Evolutionary conservation across 768 basidiomycete genomes (phyloP).

Genomic region (Lactarius trivialis): DNA sequence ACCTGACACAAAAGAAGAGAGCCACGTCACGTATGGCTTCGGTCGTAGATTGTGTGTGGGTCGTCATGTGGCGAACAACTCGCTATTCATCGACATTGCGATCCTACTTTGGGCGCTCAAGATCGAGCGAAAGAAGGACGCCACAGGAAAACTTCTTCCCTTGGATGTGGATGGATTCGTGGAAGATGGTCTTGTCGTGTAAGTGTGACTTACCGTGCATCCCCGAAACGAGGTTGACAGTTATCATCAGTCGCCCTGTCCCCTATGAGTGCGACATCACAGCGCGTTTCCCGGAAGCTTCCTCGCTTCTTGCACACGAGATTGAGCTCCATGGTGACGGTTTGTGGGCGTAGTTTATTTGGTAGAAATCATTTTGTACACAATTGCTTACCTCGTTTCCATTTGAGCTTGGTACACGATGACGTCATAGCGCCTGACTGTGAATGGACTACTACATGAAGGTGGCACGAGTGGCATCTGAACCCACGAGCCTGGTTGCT

Average conservation of each 20-base stretch:
- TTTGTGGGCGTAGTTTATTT: background rate
- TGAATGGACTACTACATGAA: background rate
- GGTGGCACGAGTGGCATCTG: conserved; percentile 2
- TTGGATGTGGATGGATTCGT: conserved; percentile 21
- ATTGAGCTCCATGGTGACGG: conserved; percentile 12
- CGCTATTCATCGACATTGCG: conserved; percentile 20
- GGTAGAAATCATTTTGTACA: background rate
- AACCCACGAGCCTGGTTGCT: background rate
- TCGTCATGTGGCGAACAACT: conserved; percentile 21
- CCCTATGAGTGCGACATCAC: conserved; percentile 15
- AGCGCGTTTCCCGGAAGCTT: conserved; percentile 19
- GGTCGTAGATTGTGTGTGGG: conserved; percentile 22
- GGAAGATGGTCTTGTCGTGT: conserved; percentile 23
- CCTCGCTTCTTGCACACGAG: conserved; percentile 2
- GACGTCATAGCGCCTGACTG: background rate
- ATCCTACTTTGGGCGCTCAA: conserved; percentile 16
- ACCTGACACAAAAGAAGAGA: conserved; percentile 22
- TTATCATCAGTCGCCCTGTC: conserved; percentile 12
- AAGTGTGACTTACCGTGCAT: background rate
- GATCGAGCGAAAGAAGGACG: conserved; percentile 16
- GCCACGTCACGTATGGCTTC: conserved; percentile 19
- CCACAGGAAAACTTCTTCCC: conserved; percentile 5
- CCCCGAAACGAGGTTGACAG: background rate
- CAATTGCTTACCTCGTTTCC: background rate
- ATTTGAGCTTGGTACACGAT: background rate